phyloP scores from a whole-genome alignment of 306 rosid genomes.

The Quercus variabilis region DNA sequence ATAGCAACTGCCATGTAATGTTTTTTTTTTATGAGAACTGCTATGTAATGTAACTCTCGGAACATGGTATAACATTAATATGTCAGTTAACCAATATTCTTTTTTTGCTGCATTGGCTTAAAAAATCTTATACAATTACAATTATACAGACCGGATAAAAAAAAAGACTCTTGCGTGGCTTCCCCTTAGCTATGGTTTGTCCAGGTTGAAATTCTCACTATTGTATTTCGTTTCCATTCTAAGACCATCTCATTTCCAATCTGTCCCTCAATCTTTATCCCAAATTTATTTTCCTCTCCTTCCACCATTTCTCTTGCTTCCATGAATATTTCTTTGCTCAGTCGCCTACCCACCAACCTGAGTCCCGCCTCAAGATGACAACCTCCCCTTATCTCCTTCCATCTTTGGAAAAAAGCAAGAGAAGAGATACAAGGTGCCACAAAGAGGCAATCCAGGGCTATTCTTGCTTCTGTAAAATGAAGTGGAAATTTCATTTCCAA shows the following conservation, averaged over 20 bases:
- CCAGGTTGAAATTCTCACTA: slow-evolving; percentile 61
- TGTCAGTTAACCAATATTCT: background rate
- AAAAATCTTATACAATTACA: background rate
- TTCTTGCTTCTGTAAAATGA: slow-evolving; percentile 48
- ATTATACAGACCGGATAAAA: background rate
- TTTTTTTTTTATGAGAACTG: background rate
- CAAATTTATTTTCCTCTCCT: slow-evolving; percentile 33
- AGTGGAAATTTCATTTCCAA: slow-evolving; percentile 37
- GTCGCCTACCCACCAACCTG: slow-evolving; percentile 30
- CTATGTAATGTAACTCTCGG: background rate
- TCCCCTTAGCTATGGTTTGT: slow-evolving; percentile 19
- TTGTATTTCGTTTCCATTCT: slow-evolving; percentile 45
- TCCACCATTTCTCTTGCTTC: slow-evolving; percentile 49
- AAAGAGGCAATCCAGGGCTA: slow-evolving; percentile 45
- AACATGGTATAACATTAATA: background rate
- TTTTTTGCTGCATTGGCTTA: background rate
- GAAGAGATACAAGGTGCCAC: slow-evolving; percentile 50
- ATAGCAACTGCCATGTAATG: background rate
- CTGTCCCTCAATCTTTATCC: slow-evolving; percentile 36
- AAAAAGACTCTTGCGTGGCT: too few relatives aligned
- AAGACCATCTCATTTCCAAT: slow-evolving; percentile 44
- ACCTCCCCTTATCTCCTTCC: slow-evolving; percentile 38
- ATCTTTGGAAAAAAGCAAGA: slow-evolving; percentile 38
- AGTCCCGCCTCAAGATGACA: slow-evolving; percentile 2
- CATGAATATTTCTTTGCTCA: slow-evolving; percentile 39